Base-by-base conservation (phyloP, 495 filamentous ascomycete genomes). In the Daldinia decipiens region DNA sequence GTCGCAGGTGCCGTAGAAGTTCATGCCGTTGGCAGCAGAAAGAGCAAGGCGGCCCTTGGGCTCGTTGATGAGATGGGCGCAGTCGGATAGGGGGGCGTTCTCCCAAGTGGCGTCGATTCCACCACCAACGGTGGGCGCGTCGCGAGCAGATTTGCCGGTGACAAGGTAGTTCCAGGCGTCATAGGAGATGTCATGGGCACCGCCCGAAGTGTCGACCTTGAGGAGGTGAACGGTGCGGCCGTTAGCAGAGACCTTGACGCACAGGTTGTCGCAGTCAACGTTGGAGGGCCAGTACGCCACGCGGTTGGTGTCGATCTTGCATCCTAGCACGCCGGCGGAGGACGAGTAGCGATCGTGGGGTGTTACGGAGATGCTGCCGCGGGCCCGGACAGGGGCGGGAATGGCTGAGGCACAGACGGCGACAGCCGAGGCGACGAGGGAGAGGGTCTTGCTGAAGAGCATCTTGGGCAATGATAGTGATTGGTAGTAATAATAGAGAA, bases 221-320 rank as follows among this genome's bases (percentile, higher is more conserved):
- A 77, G 74, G 17, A 78, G 70, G 59, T 75, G 63, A 27, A 76
- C 65, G 54, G 13, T 53, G 36, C 76, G 76, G 50, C 66, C 70
- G 57, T 70, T 67, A 19, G 43, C 17, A 9, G 43, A 11, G 31
- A 77, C 65, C 59, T 75, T 74, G 59, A 77, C 68, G 68, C 76
- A 78, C 34, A 78, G 61, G 62, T 70, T 68, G 70, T 78, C 29
- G 70, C 76, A 78, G 74, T 62, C 47, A 29, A 71, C 62, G 26
- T 29, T 8, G 17, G 62, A 64, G 7, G 74, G 76, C 76, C 76
- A 78, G 74, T 78, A 78, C n/a, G 76, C 76, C 17, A 73, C 72
- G n/a, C 74, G 74, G 72, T 77, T 73, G 51, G 65, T 65, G 73
- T 78, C 57, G 74, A 77, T 75, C 72, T 75, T 75, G 74, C 76